Evolutionary conservation across 129 eudicot species (phyloP).

Genomic region (Dittrichia graveolens): DNA sequence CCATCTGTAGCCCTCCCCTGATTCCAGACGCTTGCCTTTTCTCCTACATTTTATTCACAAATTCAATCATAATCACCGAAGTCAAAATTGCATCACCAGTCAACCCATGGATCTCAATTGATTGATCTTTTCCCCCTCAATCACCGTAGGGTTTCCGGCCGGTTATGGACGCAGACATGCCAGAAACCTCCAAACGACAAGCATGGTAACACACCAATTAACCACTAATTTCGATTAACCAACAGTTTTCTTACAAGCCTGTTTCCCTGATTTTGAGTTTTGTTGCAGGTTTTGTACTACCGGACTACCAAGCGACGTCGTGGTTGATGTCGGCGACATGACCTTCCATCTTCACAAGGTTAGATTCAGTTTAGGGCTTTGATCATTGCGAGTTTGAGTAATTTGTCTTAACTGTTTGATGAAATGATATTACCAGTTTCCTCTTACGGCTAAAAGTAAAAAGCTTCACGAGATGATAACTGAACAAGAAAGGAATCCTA

Average conservation of each 20-base stretch:
- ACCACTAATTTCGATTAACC: background rate
- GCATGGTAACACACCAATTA: slow-evolving; percentile 55
- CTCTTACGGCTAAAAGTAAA: slow-evolving; percentile 78
- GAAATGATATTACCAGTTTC: slow-evolving; percentile 59
- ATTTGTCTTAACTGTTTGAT: background rate
- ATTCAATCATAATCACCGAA: slow-evolving; percentile 39
- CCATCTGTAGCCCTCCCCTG: slow-evolving; percentile 40
- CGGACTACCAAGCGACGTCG: slow-evolving; percentile 86
- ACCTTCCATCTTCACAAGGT: slow-evolving; percentile 97
- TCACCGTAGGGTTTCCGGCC: background rate
- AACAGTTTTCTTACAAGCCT: background rate
- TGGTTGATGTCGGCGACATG: slow-evolving; percentile 84
- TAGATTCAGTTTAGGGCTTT: slow-evolving; percentile 10
- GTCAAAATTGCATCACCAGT: slow-evolving; percentile 20
- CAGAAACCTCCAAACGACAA: slow-evolving; percentile 73
- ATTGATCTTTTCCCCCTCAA: background rate
- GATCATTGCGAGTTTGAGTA: background rate
- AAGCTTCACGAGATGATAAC: slow-evolving; percentile 77
- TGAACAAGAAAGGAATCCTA: slow-evolving; percentile 59
- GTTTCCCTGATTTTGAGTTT: background rate
- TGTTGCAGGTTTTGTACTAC: slow-evolving; percentile 86
- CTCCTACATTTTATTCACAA: slow-evolving; percentile 31
- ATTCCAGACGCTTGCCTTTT: slow-evolving; percentile 23
- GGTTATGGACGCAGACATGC: slow-evolving; percentile 57
- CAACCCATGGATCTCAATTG: slow-evolving; percentile 32